Evolutionary conservation across 192 early-diverging fungal species (phyloP).

Genomic region (Glomus cerebriforme): DNA sequence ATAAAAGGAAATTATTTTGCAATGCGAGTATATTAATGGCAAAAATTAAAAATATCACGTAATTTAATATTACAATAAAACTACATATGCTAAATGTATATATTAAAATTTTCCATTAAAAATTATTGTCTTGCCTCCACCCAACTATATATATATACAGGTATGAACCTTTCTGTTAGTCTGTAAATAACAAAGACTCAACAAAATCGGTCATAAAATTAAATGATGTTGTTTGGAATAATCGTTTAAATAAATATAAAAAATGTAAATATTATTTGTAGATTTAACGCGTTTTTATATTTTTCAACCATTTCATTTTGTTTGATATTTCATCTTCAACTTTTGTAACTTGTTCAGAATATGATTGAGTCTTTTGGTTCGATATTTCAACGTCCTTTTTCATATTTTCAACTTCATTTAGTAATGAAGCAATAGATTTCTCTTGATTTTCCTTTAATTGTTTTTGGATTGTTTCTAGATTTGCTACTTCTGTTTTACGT

Average conservation of each 20-base stretch:
- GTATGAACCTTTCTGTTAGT: neutral
- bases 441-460: constrained; percentile 32
- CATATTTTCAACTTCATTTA: constrained; percentile 18
- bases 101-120: neutral
- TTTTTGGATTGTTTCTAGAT: constrained; percentile 9
- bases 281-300: neutral
- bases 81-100: neutral
- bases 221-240: neutral
- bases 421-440: neutral
- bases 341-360: constrained; percentile 11
- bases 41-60: neutral
- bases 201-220: neutral
- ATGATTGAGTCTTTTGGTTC: constrained; percentile 11
- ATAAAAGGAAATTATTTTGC: no score
- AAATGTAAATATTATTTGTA: neutral
- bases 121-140: neutral
- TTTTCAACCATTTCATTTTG: constrained; percentile 29
- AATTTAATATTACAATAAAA: neutral
- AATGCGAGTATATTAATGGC: no score
- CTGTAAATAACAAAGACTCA: neutral
- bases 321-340: constrained; percentile 23
- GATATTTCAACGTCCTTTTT: constrained; percentile 19
- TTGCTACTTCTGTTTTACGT: neutral
- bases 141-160: neutral
- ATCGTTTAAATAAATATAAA: neutral